A percentile compares a stretch with the other conserved stretches of the same genome.
Evolutionary conservation across 495 filamentous ascomycete species (phyloP).

Genomic region (Aspergillus asperescens): DNA sequence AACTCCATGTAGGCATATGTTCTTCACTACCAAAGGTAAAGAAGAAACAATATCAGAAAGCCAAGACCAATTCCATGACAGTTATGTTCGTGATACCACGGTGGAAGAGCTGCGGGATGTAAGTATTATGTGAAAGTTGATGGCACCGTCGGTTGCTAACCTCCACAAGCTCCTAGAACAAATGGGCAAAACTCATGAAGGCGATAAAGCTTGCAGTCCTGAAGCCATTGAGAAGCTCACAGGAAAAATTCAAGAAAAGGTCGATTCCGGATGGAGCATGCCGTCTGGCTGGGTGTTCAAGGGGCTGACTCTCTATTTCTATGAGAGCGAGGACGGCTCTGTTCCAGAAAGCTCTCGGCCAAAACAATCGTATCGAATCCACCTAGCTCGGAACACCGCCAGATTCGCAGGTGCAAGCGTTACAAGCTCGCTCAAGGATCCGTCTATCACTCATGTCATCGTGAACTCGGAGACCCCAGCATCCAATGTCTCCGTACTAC

Average conservation of each 20-base stretch:
- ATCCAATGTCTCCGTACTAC: slow-evolving; percentile 24
- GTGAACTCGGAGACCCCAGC: slow-evolving; percentile 19
- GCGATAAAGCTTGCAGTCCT: slow-evolving; percentile 18
- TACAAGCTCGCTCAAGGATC: slow-evolving; percentile 17
- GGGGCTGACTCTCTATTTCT: slow-evolving; percentile 53
- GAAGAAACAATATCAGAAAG: slow-evolving; percentile 44
- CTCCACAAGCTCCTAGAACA: slow-evolving; percentile 35
- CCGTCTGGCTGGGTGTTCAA: slow-evolving; percentile 64
- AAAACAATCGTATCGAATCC: background rate
- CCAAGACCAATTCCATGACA: slow-evolving; percentile 75
- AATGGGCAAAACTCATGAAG: slow-evolving; percentile 37
- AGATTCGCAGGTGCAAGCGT: slow-evolving; percentile 58
- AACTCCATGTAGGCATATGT: slow-evolving; percentile 46
- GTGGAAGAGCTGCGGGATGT: slow-evolving; percentile 60
- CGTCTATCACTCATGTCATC: slow-evolving; percentile 34
- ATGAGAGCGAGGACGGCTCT: slow-evolving; percentile 14
- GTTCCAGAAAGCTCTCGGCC: background rate
- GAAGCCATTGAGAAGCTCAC: slow-evolving; percentile 52
- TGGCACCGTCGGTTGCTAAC: background rate
- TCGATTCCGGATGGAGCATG: slow-evolving; percentile 30
- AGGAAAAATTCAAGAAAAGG: slow-evolving; percentile 48
- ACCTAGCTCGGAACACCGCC: slow-evolving; percentile 43
- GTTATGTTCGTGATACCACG: slow-evolving; percentile 68
- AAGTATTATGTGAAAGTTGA: background rate
- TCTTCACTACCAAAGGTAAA: slow-evolving; percentile 45